These are phyloP conservation scores for Phytophthora boehmeriae DNA, from an alignment of 352 stramenopile genomes.

Conservation along the genomic window DNA sequence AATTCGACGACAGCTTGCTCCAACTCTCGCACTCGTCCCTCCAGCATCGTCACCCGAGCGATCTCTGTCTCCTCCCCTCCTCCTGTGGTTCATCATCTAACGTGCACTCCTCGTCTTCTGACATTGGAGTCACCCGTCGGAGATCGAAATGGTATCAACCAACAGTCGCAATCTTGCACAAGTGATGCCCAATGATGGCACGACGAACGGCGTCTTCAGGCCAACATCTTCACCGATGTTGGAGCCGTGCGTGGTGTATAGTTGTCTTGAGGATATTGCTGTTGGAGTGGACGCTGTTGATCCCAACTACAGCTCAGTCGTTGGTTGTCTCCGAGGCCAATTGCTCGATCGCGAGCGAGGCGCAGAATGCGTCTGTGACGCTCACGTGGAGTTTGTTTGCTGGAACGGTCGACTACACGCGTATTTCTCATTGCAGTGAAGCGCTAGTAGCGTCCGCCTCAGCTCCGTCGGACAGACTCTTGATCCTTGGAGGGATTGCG, in stretches of 20 bases:
- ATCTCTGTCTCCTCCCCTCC: slow-evolving; percentile 1
- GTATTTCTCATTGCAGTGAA: slow-evolving; percentile 54
- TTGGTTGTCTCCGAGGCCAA: slow-evolving; percentile 32
- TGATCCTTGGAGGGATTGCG: slow-evolving; percentile 70
- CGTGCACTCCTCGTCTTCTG: slow-evolving; percentile 5
- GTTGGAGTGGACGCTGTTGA: neutral
- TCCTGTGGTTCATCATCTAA: slow-evolving; percentile 1
- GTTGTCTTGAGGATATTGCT: neutral
- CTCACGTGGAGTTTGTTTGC: slow-evolving; percentile 37
- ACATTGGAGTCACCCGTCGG: slow-evolving; percentile 15
- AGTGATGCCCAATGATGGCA: slow-evolving; percentile 5
- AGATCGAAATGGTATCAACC: slow-evolving; percentile 9
- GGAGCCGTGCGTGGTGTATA: neutral
- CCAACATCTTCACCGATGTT: neutral
- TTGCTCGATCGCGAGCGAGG: slow-evolving; percentile 35
- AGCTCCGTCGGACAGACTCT: slow-evolving; percentile 28
- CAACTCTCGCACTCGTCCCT: slow-evolving; percentile 18
- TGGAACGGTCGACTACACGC: slow-evolving; percentile 49
- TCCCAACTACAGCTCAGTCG: slow-evolving; percentile 9
- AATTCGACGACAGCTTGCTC: slow-evolving; percentile 23
- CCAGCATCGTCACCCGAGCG: slow-evolving; percentile 3
- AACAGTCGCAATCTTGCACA: slow-evolving; percentile 20
- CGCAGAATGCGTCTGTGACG: slow-evolving; percentile 45
- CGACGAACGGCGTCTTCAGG: neutral
- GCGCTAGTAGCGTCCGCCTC: slow-evolving; percentile 19